phyloP scores from a whole-genome alignment of 2,329 filamentous ascomycete species.

The Tolypocladium nubicola region DNA sequence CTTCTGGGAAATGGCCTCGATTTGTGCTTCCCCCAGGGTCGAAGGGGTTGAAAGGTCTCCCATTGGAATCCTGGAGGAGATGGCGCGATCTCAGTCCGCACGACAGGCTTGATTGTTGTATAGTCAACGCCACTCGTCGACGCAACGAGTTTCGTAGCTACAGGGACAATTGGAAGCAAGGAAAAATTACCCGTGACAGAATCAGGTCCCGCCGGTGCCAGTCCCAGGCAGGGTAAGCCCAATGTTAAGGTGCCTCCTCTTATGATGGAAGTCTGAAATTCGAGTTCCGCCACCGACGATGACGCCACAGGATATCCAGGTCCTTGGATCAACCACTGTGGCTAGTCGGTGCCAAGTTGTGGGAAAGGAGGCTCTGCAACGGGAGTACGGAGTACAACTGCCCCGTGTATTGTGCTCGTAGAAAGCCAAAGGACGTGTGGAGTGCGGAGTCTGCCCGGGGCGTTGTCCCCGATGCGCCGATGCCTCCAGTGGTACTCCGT shows the following conservation, averaged over 20 bases:
- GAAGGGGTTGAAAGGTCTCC: slow-evolving; percentile 19
- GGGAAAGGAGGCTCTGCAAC: neutral
- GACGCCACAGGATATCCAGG: neutral
- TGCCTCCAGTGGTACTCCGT: neutral
- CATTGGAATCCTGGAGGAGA: slow-evolving; percentile 14
- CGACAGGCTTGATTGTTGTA: neutral
- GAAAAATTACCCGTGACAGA: neutral
- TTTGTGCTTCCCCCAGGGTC: slow-evolving; percentile 8
- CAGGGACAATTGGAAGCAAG: neutral
- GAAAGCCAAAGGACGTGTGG: neutral
- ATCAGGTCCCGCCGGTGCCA: neutral
- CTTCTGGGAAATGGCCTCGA: slow-evolving; percentile 6
- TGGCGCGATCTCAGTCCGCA: neutral
- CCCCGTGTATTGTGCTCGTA: neutral
- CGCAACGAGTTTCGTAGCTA: neutral
- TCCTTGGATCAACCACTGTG: neutral
- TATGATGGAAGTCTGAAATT: neutral
- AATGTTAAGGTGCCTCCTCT: neutral
- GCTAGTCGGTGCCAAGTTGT: neutral
- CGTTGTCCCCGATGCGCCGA: neutral
- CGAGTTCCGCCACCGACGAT: neutral
- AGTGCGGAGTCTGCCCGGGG: neutral
- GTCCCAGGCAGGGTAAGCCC: neutral
- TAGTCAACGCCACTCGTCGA: neutral
- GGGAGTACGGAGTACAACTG: neutral